phyloP scores from a whole-genome alignment of 257 asterid genomes.

The Plantago ovata region DNA sequence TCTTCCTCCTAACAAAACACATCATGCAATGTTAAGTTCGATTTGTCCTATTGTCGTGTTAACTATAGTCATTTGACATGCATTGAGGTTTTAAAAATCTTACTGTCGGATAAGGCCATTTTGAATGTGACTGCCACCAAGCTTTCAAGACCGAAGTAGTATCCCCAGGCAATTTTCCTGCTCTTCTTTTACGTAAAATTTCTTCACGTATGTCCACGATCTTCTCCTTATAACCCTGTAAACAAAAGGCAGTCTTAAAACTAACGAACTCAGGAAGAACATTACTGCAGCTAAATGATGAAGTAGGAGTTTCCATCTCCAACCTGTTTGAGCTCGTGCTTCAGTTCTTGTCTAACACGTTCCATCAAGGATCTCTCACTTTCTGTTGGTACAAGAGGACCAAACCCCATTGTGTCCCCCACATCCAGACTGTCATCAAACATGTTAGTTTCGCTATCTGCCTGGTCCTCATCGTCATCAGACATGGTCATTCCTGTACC shows the following conservation, averaged over 20 bases:
- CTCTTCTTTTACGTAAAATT: constrained; percentile 67
- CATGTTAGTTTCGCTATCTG: constrained; percentile 75
- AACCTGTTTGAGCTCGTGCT: constrained; percentile 96
- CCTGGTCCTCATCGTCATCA: constrained; percentile 90
- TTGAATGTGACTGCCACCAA: constrained; percentile 80
- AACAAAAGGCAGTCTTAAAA: neutral
- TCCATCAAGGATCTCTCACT: constrained; percentile 96
- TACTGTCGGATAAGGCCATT: constrained; percentile 87
- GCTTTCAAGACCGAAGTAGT: constrained; percentile 71
- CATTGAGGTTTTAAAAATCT: constrained; percentile 12
- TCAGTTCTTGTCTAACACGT: constrained; percentile 90
- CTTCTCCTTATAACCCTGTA: constrained; percentile 69
- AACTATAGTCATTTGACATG: neutral
- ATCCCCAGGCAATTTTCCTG: constrained; percentile 76
- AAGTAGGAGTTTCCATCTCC: neutral
- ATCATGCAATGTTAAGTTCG: neutral
- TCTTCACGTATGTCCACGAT: constrained; percentile 72
- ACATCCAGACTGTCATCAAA: constrained; percentile 86
- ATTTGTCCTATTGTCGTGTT: neutral
- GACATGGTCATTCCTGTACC: constrained; percentile 99
- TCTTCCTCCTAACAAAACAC: constrained; percentile 72
- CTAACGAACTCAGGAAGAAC: neutral
- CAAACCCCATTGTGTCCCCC: constrained; percentile 85
- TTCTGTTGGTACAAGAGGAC: constrained; percentile 87
- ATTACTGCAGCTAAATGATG: neutral